Evolutionary conservation across 352 stramenopile genomes (phyloP).

Genomic region (Stramenopiles sp.): DNA sequence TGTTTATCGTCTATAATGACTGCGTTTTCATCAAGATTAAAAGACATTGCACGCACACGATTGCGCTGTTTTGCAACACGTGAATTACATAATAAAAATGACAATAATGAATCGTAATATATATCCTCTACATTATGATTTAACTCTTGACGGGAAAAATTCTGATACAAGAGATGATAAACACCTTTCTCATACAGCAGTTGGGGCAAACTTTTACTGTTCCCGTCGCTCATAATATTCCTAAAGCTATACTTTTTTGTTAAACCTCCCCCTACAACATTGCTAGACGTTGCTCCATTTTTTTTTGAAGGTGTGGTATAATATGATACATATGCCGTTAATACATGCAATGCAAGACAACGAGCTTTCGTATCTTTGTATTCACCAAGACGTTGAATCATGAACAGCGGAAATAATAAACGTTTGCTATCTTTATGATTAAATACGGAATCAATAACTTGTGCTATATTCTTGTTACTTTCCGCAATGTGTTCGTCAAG

Average conservation of each 20-base stretch:
- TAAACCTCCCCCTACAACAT: no score
- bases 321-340: not conserved
- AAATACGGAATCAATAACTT: not conserved
- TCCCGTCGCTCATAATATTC: not conserved
- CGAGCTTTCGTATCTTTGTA: not conserved
- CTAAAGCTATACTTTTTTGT: not conserved
- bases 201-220: not conserved
- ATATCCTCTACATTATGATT: not conserved
- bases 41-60: not conserved
- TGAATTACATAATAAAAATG: not conserved
- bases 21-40: not conserved
- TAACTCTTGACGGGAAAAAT: not conserved
- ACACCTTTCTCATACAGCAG: not conserved
- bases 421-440: not conserved
- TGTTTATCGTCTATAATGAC: not conserved
- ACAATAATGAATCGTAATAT: not conserved
- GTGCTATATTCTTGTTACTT: not conserved
- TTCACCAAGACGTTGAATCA: not conserved
- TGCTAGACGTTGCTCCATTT: not conserved
- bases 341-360: not conserved
- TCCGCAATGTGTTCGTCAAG: not conserved
- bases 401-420: not conserved
- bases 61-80: not conserved
- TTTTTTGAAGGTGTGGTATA: not conserved
- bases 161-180: not conserved